Evolutionary conservation across 2,329 filamentous ascomycete species (phyloP).

Genomic region (Fusarium musae): DNA sequence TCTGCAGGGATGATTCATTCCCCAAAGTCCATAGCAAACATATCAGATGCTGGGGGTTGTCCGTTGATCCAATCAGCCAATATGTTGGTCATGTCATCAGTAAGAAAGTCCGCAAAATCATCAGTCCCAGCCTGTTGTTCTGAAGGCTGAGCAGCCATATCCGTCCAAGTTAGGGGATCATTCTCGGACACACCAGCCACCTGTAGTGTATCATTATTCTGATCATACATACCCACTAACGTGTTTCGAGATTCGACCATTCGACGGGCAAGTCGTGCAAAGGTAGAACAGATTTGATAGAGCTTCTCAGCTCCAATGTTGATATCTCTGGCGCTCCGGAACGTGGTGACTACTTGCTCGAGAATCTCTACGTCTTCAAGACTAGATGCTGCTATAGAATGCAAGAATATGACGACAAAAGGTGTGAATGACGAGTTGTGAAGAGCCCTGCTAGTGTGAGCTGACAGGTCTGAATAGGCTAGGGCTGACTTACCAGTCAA

Average conservation of each 20-base stretch:
- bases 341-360: slow-evolving; percentile 27
- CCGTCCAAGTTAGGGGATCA: slow-evolving; percentile 12
- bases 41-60: slow-evolving; percentile 21
- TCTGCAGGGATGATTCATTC: not conserved
- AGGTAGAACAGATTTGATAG: slow-evolving; percentile 31
- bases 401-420: slow-evolving; percentile 35
- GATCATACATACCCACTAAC: slow-evolving; percentile 31
- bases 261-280: slow-evolving; percentile 19
- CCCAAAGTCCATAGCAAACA: slow-evolving; percentile 32
- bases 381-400: slow-evolving; percentile 25
- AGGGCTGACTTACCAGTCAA: slow-evolving; percentile 25
- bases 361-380: slow-evolving; percentile 16
- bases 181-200: slow-evolving; percentile 22
- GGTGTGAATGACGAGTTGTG: slow-evolving; percentile 37
- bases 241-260: slow-evolving; percentile 35
- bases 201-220: slow-evolving; percentile 26
- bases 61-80: slow-evolving; percentile 35
- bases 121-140: not conserved
- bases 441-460: slow-evolving; percentile 29
- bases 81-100: slow-evolving; percentile 33
- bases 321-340: slow-evolving; percentile 13
- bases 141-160: not conserved
- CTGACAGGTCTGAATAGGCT: not conserved
- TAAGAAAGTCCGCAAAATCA: slow-evolving; percentile 1
- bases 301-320: slow-evolving; percentile 28